Evolutionary conservation across 768 basidiomycete species (phyloP), one percentile per base, ranked within the genome.

Genomic region (Hortiboletus flavorubellus): DNA sequence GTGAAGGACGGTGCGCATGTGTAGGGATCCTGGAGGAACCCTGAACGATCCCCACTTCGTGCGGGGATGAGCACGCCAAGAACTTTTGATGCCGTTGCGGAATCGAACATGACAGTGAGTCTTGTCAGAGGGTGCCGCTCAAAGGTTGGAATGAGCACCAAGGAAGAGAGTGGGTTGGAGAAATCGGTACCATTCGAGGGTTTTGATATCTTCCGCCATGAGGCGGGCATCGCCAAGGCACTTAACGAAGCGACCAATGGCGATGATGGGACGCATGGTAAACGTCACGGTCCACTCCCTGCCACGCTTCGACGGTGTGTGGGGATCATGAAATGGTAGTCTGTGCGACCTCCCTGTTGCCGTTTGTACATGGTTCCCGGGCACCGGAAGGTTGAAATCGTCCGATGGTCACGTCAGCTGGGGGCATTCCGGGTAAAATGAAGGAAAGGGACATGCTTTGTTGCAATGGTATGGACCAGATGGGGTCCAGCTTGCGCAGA

Each of bases 51-150:
- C 54, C 89, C 89, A 64, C 86, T 89, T 62, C 87, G 82, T 56
- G 86, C 85, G 67, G 91, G 77, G 69, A 89, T 78, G 63, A 91
- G 80, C 60, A 87, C 86, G 70, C 89, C 89, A 61, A 86, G 85
- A 59, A 91, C 83, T 54, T 18, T 58, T 39, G 67, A 52, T 42
- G 56, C 59, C 59, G 58, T 67, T 41, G 39, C 59, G 15, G 54
- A 46, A 46, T 69, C 47, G 64, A 26, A 26, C 26, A 26, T 26
- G 26, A 26, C 26, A 4, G 30, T 11, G n/a, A 46, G 38, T 38
- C 1, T 16, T 46, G 37, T 29, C 30, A 31, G 57, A 33, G 47
- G 29, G 38, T 45, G 29, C 16, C 30, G n/a, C 53, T 43, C 49
- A 45, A 42, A 41, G 41, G 33, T 11, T 43, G 33, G 30, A 40